Percentiles rank a stretch among this genome's conserved stretches.
These are phyloP conservation scores for Ophiostoma quercus DNA, from an alignment of 2,329 filamentous ascomycete species.

Conservation along the genomic window DNA sequence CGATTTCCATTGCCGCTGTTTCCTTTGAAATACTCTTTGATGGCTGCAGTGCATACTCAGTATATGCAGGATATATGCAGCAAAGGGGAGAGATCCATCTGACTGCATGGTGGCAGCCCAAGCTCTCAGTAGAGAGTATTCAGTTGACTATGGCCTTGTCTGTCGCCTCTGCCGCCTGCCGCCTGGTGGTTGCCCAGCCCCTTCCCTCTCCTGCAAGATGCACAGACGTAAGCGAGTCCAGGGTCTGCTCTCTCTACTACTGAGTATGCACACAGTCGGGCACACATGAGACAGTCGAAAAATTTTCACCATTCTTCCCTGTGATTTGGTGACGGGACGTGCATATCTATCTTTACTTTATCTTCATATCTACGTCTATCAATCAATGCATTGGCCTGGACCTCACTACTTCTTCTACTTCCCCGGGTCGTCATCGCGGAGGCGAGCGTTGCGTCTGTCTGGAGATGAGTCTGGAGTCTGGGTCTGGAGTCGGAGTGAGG, in stretches of 20 bases:
- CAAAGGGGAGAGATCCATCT: neutral
- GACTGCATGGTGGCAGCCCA: slow-evolving; percentile 9
- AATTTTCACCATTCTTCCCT: slow-evolving; percentile 3
- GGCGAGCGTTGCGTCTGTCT: neutral
- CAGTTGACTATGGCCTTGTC: neutral
- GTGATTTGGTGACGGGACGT: slow-evolving; percentile 7
- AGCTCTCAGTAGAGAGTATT: neutral
- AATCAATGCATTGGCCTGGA: neutral
- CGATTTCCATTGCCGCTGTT: slow-evolving; percentile 5
- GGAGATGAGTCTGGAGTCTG: too few relatives aligned
- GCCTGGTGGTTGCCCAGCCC: too few relatives aligned
- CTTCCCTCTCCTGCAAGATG: neutral
- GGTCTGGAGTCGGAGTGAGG: neutral
- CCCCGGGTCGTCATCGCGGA: slow-evolving; percentile 12
- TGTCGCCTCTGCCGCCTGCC: neutral
- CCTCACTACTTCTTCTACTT: slow-evolving; percentile 8
- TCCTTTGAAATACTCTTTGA: neutral
- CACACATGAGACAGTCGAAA: slow-evolving; percentile 5
- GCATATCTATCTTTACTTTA: neutral
- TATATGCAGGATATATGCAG: neutral
- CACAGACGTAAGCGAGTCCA: slow-evolving; percentile 2
- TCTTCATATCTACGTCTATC: too few relatives aligned
- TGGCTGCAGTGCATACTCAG: neutral
- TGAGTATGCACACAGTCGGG: neutral
- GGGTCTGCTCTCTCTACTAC: neutral